Percentiles rank a stretch among this genome's conserved stretches.
These are phyloP conservation scores for Metschnikowia kunwiensis DNA, from an alignment of 805 yeast genomes.

Conservation along the genomic window DNA sequence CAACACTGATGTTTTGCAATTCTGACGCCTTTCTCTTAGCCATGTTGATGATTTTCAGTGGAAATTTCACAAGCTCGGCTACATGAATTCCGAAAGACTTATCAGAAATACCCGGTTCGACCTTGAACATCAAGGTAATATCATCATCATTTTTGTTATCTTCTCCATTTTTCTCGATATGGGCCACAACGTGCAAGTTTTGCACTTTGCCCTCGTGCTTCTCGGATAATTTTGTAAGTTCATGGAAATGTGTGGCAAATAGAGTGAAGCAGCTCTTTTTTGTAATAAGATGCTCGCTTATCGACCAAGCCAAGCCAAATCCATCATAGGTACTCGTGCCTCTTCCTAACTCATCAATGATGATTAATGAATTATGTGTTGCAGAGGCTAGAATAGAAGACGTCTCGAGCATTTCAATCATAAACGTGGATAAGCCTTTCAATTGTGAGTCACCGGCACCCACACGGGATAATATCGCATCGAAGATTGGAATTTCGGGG, in stretches of 20 bases:
- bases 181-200: constrained; percentile 92
- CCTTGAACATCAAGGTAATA: constrained; percentile 85
- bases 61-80: constrained; percentile 93
- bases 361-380: constrained; percentile 71
- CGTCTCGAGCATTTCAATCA: constrained; percentile 95
- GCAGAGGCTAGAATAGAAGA: constrained; percentile 82
- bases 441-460: constrained; percentile 98
- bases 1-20: constrained; percentile 55
- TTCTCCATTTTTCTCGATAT: constrained; percentile 53
- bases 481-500: constrained; percentile 81
- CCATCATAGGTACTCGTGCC: constrained; percentile 92
- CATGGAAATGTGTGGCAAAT: constrained; percentile 98
- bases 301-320: constrained; percentile 96
- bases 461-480: constrained; percentile 92
- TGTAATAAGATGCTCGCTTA: constrained; percentile 77
- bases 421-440: constrained; percentile 94
- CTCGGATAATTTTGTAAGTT: constrained; percentile 76
- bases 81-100: constrained; percentile 98
- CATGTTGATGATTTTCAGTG: constrained; percentile 85
- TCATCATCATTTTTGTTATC: constrained; percentile 48
- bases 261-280: constrained; percentile 73
- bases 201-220: constrained; percentile 55
- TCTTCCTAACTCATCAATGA: constrained; percentile 94
- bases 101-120: constrained; percentile 94
- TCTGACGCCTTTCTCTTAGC: constrained; percentile 93